Evolutionary conservation across 305 asterid genomes (phyloP), one percentile per base, ranked within the genome.

Genomic region (Ajuga reptans): DNA sequence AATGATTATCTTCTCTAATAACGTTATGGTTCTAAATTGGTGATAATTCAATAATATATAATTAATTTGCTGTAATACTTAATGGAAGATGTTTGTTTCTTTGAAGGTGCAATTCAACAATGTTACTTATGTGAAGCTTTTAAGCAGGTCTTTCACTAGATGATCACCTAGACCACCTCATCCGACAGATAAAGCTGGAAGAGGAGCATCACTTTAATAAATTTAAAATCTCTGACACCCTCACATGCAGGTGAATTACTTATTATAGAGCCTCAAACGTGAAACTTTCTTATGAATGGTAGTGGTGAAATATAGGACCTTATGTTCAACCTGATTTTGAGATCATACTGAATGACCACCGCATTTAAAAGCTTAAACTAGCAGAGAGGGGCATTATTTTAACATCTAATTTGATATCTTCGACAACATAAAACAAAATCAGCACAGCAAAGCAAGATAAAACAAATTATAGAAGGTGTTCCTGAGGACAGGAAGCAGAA

Each of bases 31-130:
- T 15, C 27, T 55, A 31, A 29, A 14, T 4, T 29, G 42, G 43
- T 55, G 16, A 21, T 55, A 5, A n/a, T 29, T 31, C 62, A 55
- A 31, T 12, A 55, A 1, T 5, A 55, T 16, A 9, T 11, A 15
- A 63, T 55, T 50, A 56, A 39, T 11, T 70, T 17, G 69, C 33
- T 51, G 42, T 15, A 12, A 18, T 72, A 64, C 18, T 42, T 70
- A 58, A 46, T 24, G 39, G 45, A 14, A 70, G 61, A 37, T 17
- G 54, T 58, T 58, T 12, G 34, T 36, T 47, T 36, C 59, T 70
- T 21, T 49, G 31, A 50, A 36, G 69, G 55, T 71, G 36, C 5
- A 5, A 24, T 7, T 68, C 16, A 33, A 49, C 16, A 21, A 18
- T 24, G 52, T 27, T 34, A 51, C 7, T 41, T 18, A 18, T 52